Evolutionary conservation across 2,329 filamentous ascomycete species (phyloP).

Genomic region (Mycosphaerella sp.): DNA sequence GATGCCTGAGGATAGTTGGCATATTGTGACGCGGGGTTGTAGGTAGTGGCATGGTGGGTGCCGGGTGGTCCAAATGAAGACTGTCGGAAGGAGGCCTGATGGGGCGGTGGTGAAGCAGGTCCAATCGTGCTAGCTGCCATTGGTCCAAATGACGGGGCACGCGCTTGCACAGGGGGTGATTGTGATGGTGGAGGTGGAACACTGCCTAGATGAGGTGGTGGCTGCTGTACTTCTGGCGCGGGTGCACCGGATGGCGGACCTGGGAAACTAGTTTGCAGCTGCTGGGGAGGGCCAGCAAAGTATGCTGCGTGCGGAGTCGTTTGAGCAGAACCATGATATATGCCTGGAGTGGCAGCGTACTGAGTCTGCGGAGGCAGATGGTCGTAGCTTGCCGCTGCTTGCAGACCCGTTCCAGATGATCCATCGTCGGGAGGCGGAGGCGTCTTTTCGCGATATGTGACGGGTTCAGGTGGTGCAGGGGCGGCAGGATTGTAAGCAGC

Average conservation of each 20-base stretch:
- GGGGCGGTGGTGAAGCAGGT: constrained; percentile 23
- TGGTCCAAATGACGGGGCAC: constrained; percentile 22
- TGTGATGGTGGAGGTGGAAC: constrained; percentile 25
- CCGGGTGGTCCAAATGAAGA: constrained; percentile 20
- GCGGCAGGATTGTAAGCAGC: constrained; percentile 76
- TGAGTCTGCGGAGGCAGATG: constrained; percentile 21
- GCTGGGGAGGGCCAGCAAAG: constrained; percentile 38
- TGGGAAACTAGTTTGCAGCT: constrained; percentile 6
- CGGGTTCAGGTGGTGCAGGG: constrained; percentile 64
- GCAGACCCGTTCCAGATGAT: constrained; percentile 40
- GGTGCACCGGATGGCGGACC: constrained; percentile 21
- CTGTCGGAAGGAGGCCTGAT: constrained; percentile 32
- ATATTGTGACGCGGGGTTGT: constrained; percentile 23
- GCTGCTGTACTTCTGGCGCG: constrained; percentile 10
- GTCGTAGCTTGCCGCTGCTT: constrained; percentile 36
- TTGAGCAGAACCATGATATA: constrained; percentile 24
- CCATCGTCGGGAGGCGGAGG: constrained; percentile 64
- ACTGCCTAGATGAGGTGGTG: constrained; percentile 13
- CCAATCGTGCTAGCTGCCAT: constrained; percentile 21
- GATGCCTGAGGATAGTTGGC: constrained; percentile 22
- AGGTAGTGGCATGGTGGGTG: constrained; percentile 35
- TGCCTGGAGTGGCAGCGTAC: constrained; percentile 22
- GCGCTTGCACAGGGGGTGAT: constrained; percentile 13
- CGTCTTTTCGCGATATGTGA: constrained; percentile 70
- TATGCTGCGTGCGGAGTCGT: constrained; percentile 32